Conservation (phyloP, 371 early-diverging fungal species). For the Haplosporangium sp. region DNA sequence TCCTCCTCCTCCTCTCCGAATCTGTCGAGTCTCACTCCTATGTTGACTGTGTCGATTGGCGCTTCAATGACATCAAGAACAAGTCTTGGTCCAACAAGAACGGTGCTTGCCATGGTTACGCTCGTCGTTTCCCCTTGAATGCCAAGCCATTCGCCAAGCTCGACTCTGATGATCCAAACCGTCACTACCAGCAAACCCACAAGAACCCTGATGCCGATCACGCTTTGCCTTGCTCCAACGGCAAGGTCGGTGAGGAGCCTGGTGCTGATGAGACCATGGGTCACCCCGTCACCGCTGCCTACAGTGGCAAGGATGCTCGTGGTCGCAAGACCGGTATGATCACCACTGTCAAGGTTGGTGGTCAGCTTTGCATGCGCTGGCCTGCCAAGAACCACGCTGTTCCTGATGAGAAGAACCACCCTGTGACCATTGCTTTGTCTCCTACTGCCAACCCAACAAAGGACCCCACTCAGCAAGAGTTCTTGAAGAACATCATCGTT, state of each 20-base stretch:
- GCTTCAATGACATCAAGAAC: conserved; percentile 40
- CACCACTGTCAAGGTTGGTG: conserved; percentile 29
- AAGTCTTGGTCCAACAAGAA: conserved; percentile 43
- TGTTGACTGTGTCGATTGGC: conserved; percentile 51
- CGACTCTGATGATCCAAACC: conserved; percentile 50
- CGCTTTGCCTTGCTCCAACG: conserved; percentile 44
- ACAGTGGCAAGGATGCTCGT: conserved; percentile 28
- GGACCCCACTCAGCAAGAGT: conserved; percentile 42
- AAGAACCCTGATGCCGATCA: conserved; percentile 21
- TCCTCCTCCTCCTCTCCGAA: conserved; percentile 22
- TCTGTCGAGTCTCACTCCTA: conserved; percentile 46
- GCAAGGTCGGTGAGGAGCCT: conserved; percentile 35
- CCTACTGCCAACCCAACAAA: conserved; percentile 19
- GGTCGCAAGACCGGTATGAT: conserved; percentile 33
- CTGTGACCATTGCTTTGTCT: conserved; percentile 44
- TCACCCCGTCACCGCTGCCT: conserved; percentile 28
- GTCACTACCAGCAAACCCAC: conserved; percentile 54
- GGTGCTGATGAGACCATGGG: conserved; percentile 46
- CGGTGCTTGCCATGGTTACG: conserved; percentile 41
- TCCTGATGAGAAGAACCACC: conserved; percentile 20
- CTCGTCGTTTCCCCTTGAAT: conserved; percentile 50
- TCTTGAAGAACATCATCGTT: conserved; percentile 23
- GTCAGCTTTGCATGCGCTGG: conserved; percentile 50
- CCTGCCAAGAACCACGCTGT: conserved; percentile 57
- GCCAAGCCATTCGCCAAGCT: conserved; percentile 50